Percentiles rank a stretch among this genome's conserved stretches.
phyloP scores from a whole-genome alignment of 2,329 filamentous ascomycete species.

The Neurospora sp. region DNA sequence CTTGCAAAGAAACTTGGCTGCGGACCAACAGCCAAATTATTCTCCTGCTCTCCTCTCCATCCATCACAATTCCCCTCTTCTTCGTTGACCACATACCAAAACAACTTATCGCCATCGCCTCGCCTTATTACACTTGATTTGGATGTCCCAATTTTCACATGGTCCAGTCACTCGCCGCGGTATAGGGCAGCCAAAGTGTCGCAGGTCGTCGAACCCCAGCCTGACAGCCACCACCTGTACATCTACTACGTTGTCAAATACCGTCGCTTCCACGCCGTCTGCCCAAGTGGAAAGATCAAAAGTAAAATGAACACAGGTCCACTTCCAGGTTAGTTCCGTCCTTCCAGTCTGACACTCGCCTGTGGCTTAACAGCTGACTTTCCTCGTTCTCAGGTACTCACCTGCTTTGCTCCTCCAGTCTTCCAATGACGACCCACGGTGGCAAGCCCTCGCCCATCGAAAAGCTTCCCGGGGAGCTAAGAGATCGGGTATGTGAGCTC shows the following conservation, averaged over 20 bases:
- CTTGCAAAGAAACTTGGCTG: too few species aligned
- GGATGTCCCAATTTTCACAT: too few species aligned
- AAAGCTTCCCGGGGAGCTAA: not conserved
- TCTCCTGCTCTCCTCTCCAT: too few species aligned
- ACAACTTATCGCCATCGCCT: too few species aligned
- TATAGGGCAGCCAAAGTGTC: not conserved
- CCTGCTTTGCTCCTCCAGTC: not conserved
- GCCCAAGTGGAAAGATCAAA: not conserved
- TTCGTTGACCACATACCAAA: not conserved
- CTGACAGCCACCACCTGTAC: not conserved
- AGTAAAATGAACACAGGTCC: not conserved
- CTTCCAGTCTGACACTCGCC: not conserved
- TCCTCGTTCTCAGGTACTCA: too few species aligned
- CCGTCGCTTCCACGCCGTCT: not conserved
- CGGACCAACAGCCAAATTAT: too few species aligned
- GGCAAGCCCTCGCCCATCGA: not conserved
- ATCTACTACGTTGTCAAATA: not conserved
- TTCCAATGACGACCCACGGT: not conserved
- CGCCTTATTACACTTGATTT: too few species aligned
- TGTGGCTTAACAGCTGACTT: not conserved
- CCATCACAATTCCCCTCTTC: not conserved
- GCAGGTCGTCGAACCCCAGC: not conserved
- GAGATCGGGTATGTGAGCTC: not conserved
- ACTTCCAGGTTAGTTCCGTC: not conserved
- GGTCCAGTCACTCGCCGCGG: too few species aligned